These are phyloP conservation scores for Smittium culicis DNA, from an alignment of 371 early-diverging fungal genomes.

Conservation along the genomic window DNA sequence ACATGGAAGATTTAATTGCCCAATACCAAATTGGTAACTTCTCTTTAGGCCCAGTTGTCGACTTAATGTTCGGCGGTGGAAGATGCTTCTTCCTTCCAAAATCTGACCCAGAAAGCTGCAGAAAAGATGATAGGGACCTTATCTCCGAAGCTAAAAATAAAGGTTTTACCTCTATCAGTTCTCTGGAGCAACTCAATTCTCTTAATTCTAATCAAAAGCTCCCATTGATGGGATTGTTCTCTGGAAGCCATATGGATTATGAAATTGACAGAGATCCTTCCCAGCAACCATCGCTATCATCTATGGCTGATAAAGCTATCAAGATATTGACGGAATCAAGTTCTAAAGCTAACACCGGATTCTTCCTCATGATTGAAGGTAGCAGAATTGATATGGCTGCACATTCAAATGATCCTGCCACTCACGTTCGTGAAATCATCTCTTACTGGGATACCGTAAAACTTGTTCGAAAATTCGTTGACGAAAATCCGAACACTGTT, in stretches of 20 bases:
- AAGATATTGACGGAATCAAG: slow-evolving; percentile 40
- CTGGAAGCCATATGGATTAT: slow-evolving; percentile 68
- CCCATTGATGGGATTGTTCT: slow-evolving; percentile 63
- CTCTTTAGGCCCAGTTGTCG: slow-evolving; percentile 51
- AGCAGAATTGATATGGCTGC: slow-evolving; percentile 53
- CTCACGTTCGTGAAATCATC: slow-evolving; percentile 79
- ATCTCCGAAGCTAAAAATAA: slow-evolving; percentile 35
- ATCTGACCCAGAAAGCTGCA: slow-evolving; percentile 39
- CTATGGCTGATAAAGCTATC: slow-evolving; percentile 73
- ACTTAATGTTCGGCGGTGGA: slow-evolving; percentile 86
- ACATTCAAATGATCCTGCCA: slow-evolving; percentile 72
- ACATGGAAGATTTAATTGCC: slow-evolving; percentile 66
- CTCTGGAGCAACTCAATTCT: slow-evolving; percentile 40
- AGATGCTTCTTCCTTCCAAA: slow-evolving; percentile 66
- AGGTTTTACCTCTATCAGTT: slow-evolving; percentile 41
- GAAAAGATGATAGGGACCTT: slow-evolving; percentile 51
- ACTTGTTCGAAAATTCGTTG: slow-evolving; percentile 56
- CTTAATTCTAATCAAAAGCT: slow-evolving; percentile 31
- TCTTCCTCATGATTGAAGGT: slow-evolving; percentile 93
- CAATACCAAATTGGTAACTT: slow-evolving; percentile 65
- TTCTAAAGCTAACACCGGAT: slow-evolving; percentile 41
- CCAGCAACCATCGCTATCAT: slow-evolving; percentile 60
- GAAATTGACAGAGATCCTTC: slow-evolving; percentile 64
- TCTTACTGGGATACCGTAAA: slow-evolving; percentile 69
- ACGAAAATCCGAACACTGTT: slow-evolving; percentile 54